These are phyloP conservation scores for Phytophthora megakarya DNA, from an alignment of 352 stramenopile genomes.

Conservation along the genomic window DNA sequence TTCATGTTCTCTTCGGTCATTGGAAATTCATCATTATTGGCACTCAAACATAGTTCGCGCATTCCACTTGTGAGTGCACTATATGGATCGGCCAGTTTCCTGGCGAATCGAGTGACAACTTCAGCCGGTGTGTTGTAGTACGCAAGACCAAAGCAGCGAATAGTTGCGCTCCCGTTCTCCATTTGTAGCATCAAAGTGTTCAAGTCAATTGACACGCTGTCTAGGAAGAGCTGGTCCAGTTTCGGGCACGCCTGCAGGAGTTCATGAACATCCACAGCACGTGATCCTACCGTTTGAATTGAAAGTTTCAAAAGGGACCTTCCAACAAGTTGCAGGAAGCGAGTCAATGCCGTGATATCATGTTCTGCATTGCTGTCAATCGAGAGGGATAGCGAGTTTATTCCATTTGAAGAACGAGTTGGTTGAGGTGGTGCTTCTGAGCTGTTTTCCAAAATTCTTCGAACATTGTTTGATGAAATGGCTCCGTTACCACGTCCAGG, in stretches of 20 bases:
- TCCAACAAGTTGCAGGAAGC: slow-evolving; percentile 31
- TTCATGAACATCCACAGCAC: slow-evolving; percentile 18
- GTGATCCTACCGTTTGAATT: slow-evolving; percentile 14
- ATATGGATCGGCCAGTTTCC: slow-evolving; percentile 20
- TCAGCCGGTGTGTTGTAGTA: slow-evolving; percentile 22
- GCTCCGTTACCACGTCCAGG: slow-evolving; percentile 37
- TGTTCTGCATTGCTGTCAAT: slow-evolving; percentile 31
- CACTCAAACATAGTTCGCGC: slow-evolving; percentile 34
- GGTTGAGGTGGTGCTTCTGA: background rate
- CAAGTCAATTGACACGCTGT: slow-evolving; percentile 36
- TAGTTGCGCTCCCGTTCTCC: slow-evolving; percentile 19
- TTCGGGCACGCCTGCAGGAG: slow-evolving; percentile 27
- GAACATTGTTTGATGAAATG: slow-evolving; percentile 12
- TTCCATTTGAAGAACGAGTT: background rate
- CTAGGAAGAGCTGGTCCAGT: slow-evolving; percentile 32
- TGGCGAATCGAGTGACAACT: slow-evolving; percentile 29
- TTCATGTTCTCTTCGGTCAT: slow-evolving; percentile 28
- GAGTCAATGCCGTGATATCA: slow-evolving; percentile 5
- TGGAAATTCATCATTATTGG: slow-evolving; percentile 31
- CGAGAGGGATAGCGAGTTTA: slow-evolving; percentile 33
- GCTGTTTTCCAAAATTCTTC: background rate
- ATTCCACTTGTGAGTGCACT: slow-evolving; percentile 21
- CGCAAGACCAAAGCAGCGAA: slow-evolving; percentile 23
- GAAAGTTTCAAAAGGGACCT: slow-evolving; percentile 26
- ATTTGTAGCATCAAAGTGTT: slow-evolving; percentile 25